A percentile compares a stretch with the other conserved stretches of the same genome.
Conservation (phyloP, 768 basidiomycete genomes). For the Lactarius quietus region DNA sequence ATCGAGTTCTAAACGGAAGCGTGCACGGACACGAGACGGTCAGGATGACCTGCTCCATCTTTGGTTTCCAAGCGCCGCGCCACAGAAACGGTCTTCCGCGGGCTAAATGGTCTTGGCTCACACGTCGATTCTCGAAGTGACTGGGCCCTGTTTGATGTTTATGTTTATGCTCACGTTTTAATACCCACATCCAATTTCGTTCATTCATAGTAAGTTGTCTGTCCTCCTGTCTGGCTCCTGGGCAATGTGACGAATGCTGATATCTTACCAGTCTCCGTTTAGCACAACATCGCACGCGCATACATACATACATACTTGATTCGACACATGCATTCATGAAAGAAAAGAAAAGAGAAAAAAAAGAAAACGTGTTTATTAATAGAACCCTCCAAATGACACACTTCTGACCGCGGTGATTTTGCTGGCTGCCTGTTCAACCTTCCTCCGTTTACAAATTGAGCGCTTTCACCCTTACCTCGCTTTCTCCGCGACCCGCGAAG, state of each 20-base stretch:
- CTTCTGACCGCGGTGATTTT: slow-evolving; percentile 11
- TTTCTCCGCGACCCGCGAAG: slow-evolving; percentile 11
- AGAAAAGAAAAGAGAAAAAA: not conserved
- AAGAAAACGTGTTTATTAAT: slow-evolving; percentile 24
- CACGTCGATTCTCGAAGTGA: slow-evolving; percentile 21
- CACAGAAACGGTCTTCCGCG: slow-evolving; percentile 17
- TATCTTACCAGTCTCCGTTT: slow-evolving; percentile 3
- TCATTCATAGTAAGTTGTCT: slow-evolving; percentile 21
- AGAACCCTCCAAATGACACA: slow-evolving; percentile 16
- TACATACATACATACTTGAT: slow-evolving; percentile 17
- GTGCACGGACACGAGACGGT: slow-evolving; percentile 25
- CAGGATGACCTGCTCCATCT: slow-evolving; percentile 8
- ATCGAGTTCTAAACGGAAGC: slow-evolving; percentile 52
- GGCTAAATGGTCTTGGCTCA: slow-evolving; percentile 14
- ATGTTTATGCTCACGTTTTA: slow-evolving; percentile 12
- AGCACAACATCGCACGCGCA: slow-evolving; percentile 14
- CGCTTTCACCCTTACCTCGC: slow-evolving; percentile 1
- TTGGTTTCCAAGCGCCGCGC: slow-evolving; percentile 16
- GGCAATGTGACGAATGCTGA: slow-evolving; percentile 4
- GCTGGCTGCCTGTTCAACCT: not conserved
- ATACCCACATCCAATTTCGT: slow-evolving; percentile 9
- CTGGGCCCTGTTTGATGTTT: not conserved
- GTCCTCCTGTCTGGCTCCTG: not conserved
- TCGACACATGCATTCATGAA: slow-evolving; percentile 22
- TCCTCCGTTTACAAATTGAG: slow-evolving; percentile 8